Percentiles rank a stretch among this genome's conserved stretches.
These are phyloP conservation scores for Bryoglossum gracile DNA, from an alignment of 495 filamentous ascomycete species.

Conservation along the genomic window DNA sequence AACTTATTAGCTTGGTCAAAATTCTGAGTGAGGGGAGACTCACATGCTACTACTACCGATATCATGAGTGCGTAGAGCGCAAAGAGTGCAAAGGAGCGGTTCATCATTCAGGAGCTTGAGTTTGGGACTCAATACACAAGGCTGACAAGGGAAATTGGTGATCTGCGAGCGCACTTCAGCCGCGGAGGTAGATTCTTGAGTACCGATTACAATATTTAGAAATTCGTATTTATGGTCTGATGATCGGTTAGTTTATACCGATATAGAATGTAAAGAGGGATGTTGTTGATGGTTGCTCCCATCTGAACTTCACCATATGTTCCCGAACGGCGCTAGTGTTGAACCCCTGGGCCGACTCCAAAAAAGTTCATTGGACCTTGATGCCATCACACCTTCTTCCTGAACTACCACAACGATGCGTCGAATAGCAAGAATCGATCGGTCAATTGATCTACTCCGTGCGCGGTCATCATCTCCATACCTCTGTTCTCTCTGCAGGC, in stretches of 20 bases:
- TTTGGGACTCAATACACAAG: neutral
- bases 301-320: neutral
- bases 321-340: neutral
- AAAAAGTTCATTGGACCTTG: slow-evolving; percentile 10
- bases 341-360: neutral
- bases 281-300: no score
- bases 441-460: slow-evolving; percentile 23
- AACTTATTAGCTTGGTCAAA: slow-evolving; percentile 3
- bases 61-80: slow-evolving; percentile 19
- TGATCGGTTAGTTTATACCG: no score
- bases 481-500: slow-evolving; percentile 25
- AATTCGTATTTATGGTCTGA: no score
- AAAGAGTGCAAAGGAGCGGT: slow-evolving; percentile 7
- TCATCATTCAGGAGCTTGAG: neutral
- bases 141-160: no score
- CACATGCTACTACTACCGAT: slow-evolving; percentile 17
- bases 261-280: no score
- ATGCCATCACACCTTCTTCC: neutral
- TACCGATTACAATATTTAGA: no score
- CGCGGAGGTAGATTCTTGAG: no score
- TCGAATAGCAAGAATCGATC: slow-evolving; percentile 20
- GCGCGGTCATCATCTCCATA: slow-evolving; percentile 1
- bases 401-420: slow-evolving; percentile 19
- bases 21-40: neutral
- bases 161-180: no score